These are phyloP conservation scores for Funneliformis mosseae DNA, from an alignment of 192 early-diverging fungal genomes.

Conservation along the genomic window DNA sequence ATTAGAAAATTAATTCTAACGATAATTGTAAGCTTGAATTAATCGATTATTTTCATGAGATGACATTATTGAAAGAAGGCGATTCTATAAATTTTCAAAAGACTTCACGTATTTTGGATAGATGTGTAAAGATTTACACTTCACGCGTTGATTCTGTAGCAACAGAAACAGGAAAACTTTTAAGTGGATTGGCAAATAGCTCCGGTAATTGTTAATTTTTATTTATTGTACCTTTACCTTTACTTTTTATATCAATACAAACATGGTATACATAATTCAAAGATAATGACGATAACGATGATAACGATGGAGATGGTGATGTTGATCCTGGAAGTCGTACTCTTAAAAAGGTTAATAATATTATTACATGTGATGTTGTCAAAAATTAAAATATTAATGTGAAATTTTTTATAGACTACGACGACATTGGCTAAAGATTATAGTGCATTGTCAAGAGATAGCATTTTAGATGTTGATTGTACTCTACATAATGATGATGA, in stretches of 20 bases:
- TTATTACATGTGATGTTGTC: too few relatives aligned
- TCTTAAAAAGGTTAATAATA: conserved; percentile 45
- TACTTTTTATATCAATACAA: too few relatives aligned
- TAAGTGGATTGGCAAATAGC: conserved; percentile 83
- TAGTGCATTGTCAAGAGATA: conserved; percentile 69
- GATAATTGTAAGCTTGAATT: conserved; percentile 97
- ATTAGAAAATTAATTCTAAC: conserved; percentile 89
- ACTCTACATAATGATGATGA: background rate
- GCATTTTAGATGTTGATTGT: too few relatives aligned
- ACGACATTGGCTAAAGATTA: conserved; percentile 85
- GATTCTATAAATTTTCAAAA: conserved; percentile 99
- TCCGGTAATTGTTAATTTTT: conserved; percentile 43
- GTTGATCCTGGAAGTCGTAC: conserved; percentile 37
- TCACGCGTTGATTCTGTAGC: conserved; percentile 97
- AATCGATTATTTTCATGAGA: too few relatives aligned
- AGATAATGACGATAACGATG: conserved; percentile 44
- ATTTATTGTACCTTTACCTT: background rate
- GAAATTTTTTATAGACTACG: conserved; percentile 19
- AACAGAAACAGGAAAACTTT: conserved; percentile 84
- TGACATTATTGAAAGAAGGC: conserved; percentile 91
- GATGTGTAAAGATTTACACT: conserved; percentile 96
- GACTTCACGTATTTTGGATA: conserved; percentile 95
- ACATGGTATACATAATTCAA: too few relatives aligned
- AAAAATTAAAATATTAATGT: background rate
- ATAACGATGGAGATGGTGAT: conserved; percentile 57